phyloP scores from a whole-genome alignment of 257 asterid genomes.

The Echium plantagineum region DNA sequence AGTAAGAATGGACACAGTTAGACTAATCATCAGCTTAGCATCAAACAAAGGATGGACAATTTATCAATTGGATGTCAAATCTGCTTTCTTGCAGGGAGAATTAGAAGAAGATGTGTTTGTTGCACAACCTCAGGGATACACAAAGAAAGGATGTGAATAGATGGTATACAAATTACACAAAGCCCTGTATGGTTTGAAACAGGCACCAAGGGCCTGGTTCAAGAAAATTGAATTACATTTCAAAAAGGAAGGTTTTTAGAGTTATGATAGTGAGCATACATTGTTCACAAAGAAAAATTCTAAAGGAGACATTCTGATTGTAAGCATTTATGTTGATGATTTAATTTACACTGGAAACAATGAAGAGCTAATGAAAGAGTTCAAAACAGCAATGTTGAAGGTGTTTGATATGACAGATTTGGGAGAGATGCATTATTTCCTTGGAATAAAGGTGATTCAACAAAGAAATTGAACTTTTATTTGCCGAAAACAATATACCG shows the following conservation, averaged over 20 bases:
- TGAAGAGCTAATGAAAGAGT: not conserved
- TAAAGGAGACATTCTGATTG: slow-evolving; percentile 7
- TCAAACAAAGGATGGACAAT: not conserved
- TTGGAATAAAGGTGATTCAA: not conserved
- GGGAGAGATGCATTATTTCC: not conserved
- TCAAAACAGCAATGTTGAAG: not conserved
- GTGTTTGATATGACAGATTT: not conserved
- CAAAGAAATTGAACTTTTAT: no score
- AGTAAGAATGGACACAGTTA: not conserved
- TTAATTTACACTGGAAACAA: not conserved
- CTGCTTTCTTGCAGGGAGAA: no score
- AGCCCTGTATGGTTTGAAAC: not conserved
- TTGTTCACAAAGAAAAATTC: not conserved
- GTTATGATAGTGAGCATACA: no score
- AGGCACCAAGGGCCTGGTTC: slow-evolving; percentile 12
- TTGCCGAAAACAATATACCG: no score
- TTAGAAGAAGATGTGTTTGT: not conserved
- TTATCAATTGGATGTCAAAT: not conserved
- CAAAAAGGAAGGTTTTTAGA: no score
- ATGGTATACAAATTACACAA: not conserved
- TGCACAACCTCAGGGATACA: not conserved
- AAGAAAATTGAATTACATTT: not conserved
- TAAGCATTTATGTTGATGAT: slow-evolving; percentile 8
- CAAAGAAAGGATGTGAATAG: not conserved
- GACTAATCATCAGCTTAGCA: no score